Evolutionary conservation across 305 asterid genomes (phyloP), one percentile per base, ranked within the genome.

Genomic region (Ilex paraguariensis): DNA sequence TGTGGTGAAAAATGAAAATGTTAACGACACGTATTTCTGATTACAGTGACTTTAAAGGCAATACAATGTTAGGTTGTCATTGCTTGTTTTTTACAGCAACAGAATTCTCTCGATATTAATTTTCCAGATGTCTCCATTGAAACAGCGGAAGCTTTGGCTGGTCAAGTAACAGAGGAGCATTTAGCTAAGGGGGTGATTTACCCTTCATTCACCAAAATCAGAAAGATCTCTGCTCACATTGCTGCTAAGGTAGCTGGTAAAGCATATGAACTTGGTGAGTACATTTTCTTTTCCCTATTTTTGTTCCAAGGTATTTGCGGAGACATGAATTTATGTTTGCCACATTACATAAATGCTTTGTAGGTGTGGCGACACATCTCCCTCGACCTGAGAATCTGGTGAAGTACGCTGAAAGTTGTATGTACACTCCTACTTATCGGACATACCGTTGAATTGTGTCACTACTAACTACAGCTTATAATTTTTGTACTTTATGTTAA

Each of bases 131-230:
- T 31, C 32, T 59, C 21, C 42, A 36, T 36, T 54, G 70, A 39
- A 54, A 84, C 88, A 92, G 98, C 96, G 73, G 97, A 92, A 77
- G 93, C 91, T 59, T 77, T 92, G 86, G 97, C 98, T 52, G 79
- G 74, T 60, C 95, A 89, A 73, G 93, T 83, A 45, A 82, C 84
- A 0, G 84, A 85, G 13, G 98, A 92, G 58, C 90, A 92, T 60
- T 92, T 83, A 32, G 87, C 79, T 36, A 82, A 81, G 72, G 98
- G 97, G 54, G 78, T 92, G 93, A 89, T 82, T 12, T 92, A 92
- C 56, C 98, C 97, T 63, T 93, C 96, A 28, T 71, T 89, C 56
- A 14, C 84, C 59, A 84, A 79, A 49, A 92, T 92, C 56, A 83
- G 98, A 74, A 87, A 81, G 81, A 92, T 87, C 66, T 92, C 97